These are phyloP conservation scores for Zygoascus bituminiphila DNA, from an alignment of 805 yeast genomes.

Conservation along the genomic window DNA sequence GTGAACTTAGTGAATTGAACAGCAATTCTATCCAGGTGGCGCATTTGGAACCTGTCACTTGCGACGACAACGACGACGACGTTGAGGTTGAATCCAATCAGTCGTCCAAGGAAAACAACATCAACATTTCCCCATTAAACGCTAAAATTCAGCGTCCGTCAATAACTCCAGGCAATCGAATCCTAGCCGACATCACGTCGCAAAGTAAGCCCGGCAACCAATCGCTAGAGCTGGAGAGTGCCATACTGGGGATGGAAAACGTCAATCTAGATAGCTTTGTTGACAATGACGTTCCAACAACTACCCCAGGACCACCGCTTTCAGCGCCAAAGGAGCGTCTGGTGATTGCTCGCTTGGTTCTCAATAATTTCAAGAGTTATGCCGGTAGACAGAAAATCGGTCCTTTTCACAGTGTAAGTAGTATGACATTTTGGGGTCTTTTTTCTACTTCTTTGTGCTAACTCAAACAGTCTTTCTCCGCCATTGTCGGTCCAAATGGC, in stretches of 20 bases:
- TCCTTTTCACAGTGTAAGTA: conserved; percentile 58
- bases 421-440: not conserved
- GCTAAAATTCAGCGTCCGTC: not conserved
- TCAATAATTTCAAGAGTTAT: conserved; percentile 87
- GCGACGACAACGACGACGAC: no score
- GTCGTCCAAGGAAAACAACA: conserved; percentile 6
- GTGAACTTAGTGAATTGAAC: not conserved
- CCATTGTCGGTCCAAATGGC: conserved; percentile 98
- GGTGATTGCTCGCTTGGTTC: conserved; percentile 63
- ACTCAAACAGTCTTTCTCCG: conserved; percentile 63
- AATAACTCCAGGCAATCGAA: not conserved
- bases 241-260: conserved; percentile 1
- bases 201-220: not conserved
- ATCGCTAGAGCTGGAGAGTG: conserved; percentile 1
- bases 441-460: not conserved
- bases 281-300: not conserved
- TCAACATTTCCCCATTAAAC: not conserved
- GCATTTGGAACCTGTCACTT: conserved; percentile 16
- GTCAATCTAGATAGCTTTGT: not conserved
- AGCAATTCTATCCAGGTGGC: conserved; percentile 11
- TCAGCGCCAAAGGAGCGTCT: conserved; percentile 36
- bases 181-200: conserved; percentile 7
- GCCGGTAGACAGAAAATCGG: conserved; percentile 92
- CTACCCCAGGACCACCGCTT: not conserved
- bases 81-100: conserved; percentile 16